These are phyloP conservation scores for Auricularia sp. DNA, from an alignment of 768 basidiomycete genomes.

Conservation along the genomic window DNA sequence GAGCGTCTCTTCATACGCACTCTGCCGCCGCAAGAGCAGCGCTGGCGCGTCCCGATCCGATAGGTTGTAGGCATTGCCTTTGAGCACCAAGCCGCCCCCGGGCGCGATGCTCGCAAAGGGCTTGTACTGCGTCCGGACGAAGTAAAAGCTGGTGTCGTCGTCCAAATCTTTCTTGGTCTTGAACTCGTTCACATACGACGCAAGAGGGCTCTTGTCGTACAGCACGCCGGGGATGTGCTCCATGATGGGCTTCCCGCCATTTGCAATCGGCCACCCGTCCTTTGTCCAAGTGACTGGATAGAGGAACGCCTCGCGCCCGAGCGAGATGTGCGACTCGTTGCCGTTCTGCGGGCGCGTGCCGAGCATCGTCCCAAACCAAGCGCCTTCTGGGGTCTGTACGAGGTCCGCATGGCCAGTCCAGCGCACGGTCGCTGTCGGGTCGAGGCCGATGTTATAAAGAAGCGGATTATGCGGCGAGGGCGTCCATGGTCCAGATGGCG, in stretches of 20 bases:
- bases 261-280: constrained; percentile 1
- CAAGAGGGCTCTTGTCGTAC: background rate
- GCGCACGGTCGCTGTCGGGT: background rate
- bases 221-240: constrained; percentile 1
- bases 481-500: constrained; percentile 1
- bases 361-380: constrained; percentile 2
- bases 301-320: constrained; percentile 3
- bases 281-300: constrained; percentile 1
- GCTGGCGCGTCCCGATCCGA: constrained; percentile 31
- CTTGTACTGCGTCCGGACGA: constrained; percentile 31
- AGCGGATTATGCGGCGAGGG: constrained; percentile 1
- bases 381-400: constrained; percentile 1
- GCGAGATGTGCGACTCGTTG: background rate
- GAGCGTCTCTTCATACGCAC: constrained; percentile 27
- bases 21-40: constrained; percentile 28
- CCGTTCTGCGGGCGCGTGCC: constrained; percentile 3
- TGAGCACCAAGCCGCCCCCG: constrained; percentile 21
- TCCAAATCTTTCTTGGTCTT: background rate
- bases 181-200: background rate
- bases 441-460: background rate
- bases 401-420: constrained; percentile 4
- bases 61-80: constrained; percentile 26
- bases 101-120: constrained; percentile 24
- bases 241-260: constrained; percentile 1
- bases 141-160: constrained; percentile 20